Evolutionary conservation across 176 grass and related monocot species (phyloP), one percentile per base, ranked within the genome.

Genomic region (Pontederia paniculata): DNA sequence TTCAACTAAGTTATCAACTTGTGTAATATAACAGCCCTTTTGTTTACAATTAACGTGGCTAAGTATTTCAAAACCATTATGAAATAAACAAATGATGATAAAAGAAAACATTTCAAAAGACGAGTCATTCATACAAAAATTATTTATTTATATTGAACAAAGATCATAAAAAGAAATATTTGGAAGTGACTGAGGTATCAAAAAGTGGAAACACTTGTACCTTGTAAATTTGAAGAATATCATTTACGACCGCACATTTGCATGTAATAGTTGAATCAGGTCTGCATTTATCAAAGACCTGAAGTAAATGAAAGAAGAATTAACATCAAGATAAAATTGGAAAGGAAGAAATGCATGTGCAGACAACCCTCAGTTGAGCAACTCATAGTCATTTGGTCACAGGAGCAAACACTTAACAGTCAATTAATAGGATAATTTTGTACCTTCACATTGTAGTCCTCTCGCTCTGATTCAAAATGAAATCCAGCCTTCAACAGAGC

Each of bases 211-310:
- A 13, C 60, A 48, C 8, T 55, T 44, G 66, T 45, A 95, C 89
- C 77, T 85, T 85, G 68, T 55, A 71, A 56, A 82, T 69, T 66
- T 72, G 52, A 58, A 95, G 75, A 42, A 19, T 45, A 75, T 78
- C 81, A 56, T 78, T 48, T 13, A 23, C 59, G 44, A 78, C 47
- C 0, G 47, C 75, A 67, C 89, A 95, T 58, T 88, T 95, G 78
- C 84, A 95, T 45, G 71, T 62, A 19, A 95, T 75, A 10, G 69
- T 80, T 56, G 64, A 79, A 71, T 79, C 78, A 52, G 61, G 70
- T 44, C 23, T 59, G 58, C 21, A n/a, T 41, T 84, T 85, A 66
- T 95, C 84, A 54, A 77, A 57, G 2, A 95, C 62, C 89, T 88
- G 20, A 42, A 75, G 44, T 42, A 53, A 45, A 73, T 2, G 16